Percentiles rank a stretch among this genome's conserved stretches.
phyloP scores from a whole-genome alignment of 2,329 filamentous ascomycete species.

The Calonectria montana region DNA sequence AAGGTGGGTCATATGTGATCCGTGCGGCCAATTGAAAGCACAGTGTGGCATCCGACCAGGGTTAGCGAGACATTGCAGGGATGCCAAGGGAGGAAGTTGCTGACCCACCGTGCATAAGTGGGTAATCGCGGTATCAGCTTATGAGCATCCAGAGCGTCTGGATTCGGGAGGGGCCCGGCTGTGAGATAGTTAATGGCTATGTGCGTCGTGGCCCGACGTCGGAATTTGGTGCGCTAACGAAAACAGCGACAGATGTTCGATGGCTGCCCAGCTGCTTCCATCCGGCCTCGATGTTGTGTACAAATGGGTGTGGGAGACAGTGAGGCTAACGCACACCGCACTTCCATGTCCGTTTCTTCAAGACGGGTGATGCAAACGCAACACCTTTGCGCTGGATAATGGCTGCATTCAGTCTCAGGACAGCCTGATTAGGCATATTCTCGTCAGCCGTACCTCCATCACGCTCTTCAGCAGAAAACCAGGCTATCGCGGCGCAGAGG shows the following conservation, averaged over 20 bases:
- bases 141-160: background rate
- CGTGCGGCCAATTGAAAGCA: background rate
- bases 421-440: background rate
- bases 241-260: background rate
- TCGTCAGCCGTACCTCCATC: background rate
- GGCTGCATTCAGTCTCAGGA: background rate
- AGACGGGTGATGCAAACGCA: background rate
- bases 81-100: slow-evolving; percentile 5
- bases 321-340: background rate
- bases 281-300: background rate
- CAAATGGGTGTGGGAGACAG: background rate
- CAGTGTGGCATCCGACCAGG: background rate
- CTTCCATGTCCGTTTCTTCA: background rate
- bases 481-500: background rate
- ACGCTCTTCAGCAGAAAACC: background rate
- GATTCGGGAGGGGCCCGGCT: background rate
- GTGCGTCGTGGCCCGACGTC: background rate
- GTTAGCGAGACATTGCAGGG: background rate
- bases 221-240: background rate
- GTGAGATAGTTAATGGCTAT: background rate
- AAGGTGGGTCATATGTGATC: background rate
- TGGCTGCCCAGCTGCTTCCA: background rate
- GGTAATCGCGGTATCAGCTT: slow-evolving; percentile 15
- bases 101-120: slow-evolving; percentile 27
- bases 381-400: background rate